Evolutionary conservation across 148 eudicot genomes (phyloP), one percentile per base, ranked within the genome.

Genomic region (Chenopodium album): DNA sequence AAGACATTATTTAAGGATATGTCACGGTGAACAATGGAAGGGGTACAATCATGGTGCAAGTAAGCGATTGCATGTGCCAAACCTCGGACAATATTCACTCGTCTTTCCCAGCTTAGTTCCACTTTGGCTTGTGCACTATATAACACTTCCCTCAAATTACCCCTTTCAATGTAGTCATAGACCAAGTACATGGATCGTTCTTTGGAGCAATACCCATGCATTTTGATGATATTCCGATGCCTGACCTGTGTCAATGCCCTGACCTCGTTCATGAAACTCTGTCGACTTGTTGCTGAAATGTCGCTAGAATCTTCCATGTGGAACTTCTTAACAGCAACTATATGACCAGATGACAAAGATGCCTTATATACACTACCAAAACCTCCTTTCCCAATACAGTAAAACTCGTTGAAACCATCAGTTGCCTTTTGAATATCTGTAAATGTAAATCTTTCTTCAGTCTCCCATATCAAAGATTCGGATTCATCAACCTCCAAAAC

Each of bases 61-160:
- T 94, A 94, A n/a, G 93, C 87, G 28, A 92, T 84, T 19, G 97
- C 97, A 76, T 94, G 91, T 74, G 98, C 97, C 80, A 94, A 83
- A 67, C 95, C 97, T 81, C 54, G 86, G 29, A 91, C 87, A 72
- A 92, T 86, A 19, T 73, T 91, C 71, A 94, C 75, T 79, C 94
- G 88, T 71, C 75, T 84, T 23, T 19, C 90, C 97, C 98, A 94
- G 19, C 85, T 82, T 52, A 94, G 71, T 54, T 91, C 87, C 5
- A 34, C 1, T 48, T 81, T 86, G 59, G 79, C 87, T 47, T 78
- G 87, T 62, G 87, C 84, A 71, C 86, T 69, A 19, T 87, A 85
- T 76, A 94, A 71, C 44, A 90, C 82, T 17, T 88, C 89, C 23
- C 91, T 90, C 80, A 94, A 86, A 78, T 92, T 92, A 9, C 98